Base-by-base conservation (phyloP, 768 basidiomycete species). In the Lactarius hengduanensis region DNA sequence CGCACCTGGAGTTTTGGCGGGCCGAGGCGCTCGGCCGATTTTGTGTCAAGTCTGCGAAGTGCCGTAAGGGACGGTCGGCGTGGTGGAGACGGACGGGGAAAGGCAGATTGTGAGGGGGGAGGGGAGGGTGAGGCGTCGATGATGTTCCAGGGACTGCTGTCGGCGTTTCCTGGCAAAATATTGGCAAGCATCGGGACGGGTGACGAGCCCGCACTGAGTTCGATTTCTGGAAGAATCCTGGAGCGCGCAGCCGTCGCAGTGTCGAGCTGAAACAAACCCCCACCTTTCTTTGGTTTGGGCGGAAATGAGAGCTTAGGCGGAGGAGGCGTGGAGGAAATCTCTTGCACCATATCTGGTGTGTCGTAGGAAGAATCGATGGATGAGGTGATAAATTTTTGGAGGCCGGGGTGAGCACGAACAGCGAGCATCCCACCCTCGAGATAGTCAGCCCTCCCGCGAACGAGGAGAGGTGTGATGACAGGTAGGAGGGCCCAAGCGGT, bases 401-500 rank as follows among this genome's bases (percentile, higher is more conserved):
- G 80, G 66, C 80, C 79, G 1, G 82, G 82, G 73, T 91, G 81
- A 56, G 82, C 80, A 4, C 84, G 82, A 8, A 87, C 89, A 8
- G 80, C 80, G 26, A 84, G 80, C 40, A 92, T 82, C 18, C 92
- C 92, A 9, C 91, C 90, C 47, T 85, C 81, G 38, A 94, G 79
- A 77, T 90, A 94, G 73, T 87, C 83, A 11, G 86, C 84, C 58
- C 74, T 79, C 69, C 85, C 86, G 15, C 76, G 74, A 59, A 80
- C 78, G 32, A 91, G 77, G 50, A 93, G 79, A 6, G 88, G 83
- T 5, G 80, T 73, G 5, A 94, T 75, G 53, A 91, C 80, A 32
- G 83, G 80, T 28, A 92, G 80, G 41, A 94, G 80, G 0, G 85
- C 84, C 90, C 91, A 93, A 0, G 90, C 83, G 38, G 86, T 84